Conservation (phyloP, 2,329 filamentous ascomycete species). For the Podosphaera aphanis region DNA sequence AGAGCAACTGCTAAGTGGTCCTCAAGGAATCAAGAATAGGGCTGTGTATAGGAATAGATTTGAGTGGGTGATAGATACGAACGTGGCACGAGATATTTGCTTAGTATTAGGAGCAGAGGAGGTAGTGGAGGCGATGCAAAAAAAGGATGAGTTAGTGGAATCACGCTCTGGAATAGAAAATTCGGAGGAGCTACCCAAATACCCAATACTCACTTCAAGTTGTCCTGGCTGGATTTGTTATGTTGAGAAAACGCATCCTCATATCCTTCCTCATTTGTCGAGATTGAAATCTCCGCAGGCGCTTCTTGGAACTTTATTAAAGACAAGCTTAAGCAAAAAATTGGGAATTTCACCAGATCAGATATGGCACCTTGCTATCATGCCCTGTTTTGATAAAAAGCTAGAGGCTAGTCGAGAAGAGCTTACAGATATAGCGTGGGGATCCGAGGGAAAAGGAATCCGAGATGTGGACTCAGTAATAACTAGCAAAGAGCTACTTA, state of each 20-base stretch:
- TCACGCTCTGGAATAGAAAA: neutral
- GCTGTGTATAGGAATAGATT: conserved; percentile 58
- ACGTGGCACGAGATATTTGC: conserved; percentile 56
- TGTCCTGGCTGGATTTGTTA: conserved; percentile 99
- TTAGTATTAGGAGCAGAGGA: conserved; percentile 62
- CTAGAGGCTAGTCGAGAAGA: conserved; percentile 86
- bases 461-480: conserved; percentile 96
- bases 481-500: conserved; percentile 80
- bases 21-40: conserved; percentile 41
- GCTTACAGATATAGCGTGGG: conserved; percentile 63
- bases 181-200: conserved; percentile 6
- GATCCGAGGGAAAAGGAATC: conserved; percentile 29
- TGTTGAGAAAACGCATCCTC: conserved; percentile 89
- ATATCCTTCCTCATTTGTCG: conserved; percentile 77
- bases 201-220: conserved; percentile 61
- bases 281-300: conserved; percentile 86
- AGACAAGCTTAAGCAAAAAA: conserved; percentile 54
- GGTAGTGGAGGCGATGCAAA: conserved; percentile 23
- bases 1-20: conserved; percentile 50
- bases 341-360: conserved; percentile 50
- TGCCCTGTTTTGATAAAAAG: conserved; percentile 99
- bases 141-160: conserved; percentile 4
- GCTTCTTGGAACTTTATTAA: conserved; percentile 69
- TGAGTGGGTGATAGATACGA: conserved; percentile 77
- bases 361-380: conserved; percentile 87